A percentile compares a stretch with the other conserved stretches of the same genome.
These are phyloP conservation scores for Pseudocercospora pini-densiflorae DNA, from an alignment of 2,329 filamentous ascomycete genomes.

Conservation along the genomic window DNA sequence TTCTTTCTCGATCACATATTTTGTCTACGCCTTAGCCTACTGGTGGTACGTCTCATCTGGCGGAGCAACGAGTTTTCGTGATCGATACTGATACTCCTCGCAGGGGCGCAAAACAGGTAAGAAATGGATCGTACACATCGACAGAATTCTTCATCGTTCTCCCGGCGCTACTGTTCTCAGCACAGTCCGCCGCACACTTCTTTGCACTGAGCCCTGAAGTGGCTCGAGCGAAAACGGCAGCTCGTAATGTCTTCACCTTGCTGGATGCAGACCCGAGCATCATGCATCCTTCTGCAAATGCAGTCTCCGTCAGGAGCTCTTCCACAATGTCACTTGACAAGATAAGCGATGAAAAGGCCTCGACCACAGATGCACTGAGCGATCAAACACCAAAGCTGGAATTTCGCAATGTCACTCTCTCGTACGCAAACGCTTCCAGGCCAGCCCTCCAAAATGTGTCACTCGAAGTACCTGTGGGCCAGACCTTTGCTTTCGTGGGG, in stretches of 20 bases:
- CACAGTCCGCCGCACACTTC: conserved; percentile 52
- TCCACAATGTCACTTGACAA: conserved; percentile 28
- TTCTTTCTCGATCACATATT: conserved; percentile 52
- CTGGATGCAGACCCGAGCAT: conserved; percentile 48
- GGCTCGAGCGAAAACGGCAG: conserved; percentile 49
- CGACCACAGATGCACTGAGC: conserved; percentile 11
- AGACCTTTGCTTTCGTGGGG: conserved; percentile 57
- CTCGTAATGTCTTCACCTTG: conserved; percentile 49
- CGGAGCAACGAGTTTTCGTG: too few species aligned
- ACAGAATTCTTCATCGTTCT: conserved; percentile 53
- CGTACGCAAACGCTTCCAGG: conserved; percentile 44
- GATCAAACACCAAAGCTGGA: conserved; percentile 28
- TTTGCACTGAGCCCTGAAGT: conserved; percentile 54
- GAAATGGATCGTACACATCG: conserved; percentile 47
- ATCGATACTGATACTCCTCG: conserved; percentile 3
- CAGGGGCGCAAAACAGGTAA: conserved; percentile 48
- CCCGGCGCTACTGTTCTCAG: conserved; percentile 52
- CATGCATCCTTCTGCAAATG: conserved; percentile 11
- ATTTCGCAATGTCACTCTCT: conserved; percentile 46
- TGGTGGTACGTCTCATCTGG: conserved; percentile 46
- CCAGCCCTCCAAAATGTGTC: conserved; percentile 53
- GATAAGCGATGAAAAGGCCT: conserved; percentile 9
- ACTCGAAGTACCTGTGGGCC: conserved; percentile 54
- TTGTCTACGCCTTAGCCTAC: conserved; percentile 55
- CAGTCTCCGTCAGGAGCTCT: background rate